These are phyloP conservation scores for Candida ulmi DNA, from an alignment of 805 yeast genomes.

Conservation along the genomic window DNA sequence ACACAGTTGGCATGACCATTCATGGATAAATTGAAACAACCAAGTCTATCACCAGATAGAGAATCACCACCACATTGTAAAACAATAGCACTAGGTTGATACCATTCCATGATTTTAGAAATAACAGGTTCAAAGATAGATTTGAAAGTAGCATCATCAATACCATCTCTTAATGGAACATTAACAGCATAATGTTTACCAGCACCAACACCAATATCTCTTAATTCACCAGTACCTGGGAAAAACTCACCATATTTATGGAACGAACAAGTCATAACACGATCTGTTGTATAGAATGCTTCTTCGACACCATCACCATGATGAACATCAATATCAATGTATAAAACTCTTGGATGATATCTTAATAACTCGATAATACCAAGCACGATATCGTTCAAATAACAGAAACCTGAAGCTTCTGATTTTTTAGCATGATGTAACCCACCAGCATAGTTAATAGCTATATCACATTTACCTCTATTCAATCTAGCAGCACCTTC, in stretches of 20 bases:
- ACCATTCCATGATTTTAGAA: constrained; percentile 70
- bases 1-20: constrained; percentile 96
- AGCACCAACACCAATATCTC: constrained; percentile 78
- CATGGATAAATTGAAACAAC: constrained; percentile 92
- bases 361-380: constrained; percentile 76
- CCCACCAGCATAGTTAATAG: constrained; percentile 92
- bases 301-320: constrained; percentile 97
- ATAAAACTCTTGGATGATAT: constrained; percentile 79
- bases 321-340: constrained; percentile 87
- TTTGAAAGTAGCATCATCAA: constrained; percentile 77
- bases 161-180: constrained; percentile 88
- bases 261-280: constrained; percentile 87
- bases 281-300: constrained; percentile 85
- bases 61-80: constrained; percentile 99
- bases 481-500: constrained; percentile 85
- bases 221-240: constrained; percentile 88
- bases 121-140: constrained; percentile 88
- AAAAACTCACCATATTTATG: constrained; percentile 91
- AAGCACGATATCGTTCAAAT: constrained; percentile 82
- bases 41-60: constrained; percentile 89
- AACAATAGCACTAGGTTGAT: constrained; percentile 95
- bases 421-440: constrained; percentile 88
- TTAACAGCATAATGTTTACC: constrained; percentile 83
- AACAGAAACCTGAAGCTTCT: constrained; percentile 89
- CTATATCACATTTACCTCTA: constrained; percentile 81